Evolutionary conservation across 2,329 filamentous ascomycete species (phyloP).

Genomic region (Aspergillus sp.): DNA sequence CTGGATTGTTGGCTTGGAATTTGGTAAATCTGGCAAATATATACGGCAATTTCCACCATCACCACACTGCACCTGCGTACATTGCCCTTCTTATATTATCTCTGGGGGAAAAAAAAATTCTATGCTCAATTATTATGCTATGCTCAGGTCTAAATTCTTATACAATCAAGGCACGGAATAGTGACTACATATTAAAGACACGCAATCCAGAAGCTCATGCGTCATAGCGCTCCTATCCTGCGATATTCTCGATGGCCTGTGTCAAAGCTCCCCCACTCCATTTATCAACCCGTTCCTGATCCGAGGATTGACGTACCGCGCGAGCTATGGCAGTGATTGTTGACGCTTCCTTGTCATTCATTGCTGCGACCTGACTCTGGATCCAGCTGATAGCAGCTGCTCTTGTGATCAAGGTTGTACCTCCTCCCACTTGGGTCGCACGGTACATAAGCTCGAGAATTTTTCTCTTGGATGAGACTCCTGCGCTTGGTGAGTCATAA

Average conservation of each 20-base stretch:
- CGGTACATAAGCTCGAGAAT: slow-evolving; percentile 61
- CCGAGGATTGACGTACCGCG: slow-evolving; percentile 61
- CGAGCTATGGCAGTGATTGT: slow-evolving; percentile 53
- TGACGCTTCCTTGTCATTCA: slow-evolving; percentile 37
- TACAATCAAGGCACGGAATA: neutral
- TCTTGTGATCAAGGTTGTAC: slow-evolving; percentile 74
- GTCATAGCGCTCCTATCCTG: slow-evolving; percentile 7
- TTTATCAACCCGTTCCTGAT: slow-evolving; percentile 57
- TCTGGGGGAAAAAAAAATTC: too few relatives aligned
- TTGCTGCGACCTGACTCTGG: slow-evolving; percentile 52
- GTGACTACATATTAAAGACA: neutral
- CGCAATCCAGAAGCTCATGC: neutral
- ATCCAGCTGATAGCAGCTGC: slow-evolving; percentile 73
- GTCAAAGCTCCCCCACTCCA: slow-evolving; percentile 59
- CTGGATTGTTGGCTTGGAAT: too few relatives aligned
- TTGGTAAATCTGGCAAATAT: too few relatives aligned
- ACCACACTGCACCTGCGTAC: too few relatives aligned
- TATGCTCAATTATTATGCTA: neutral
- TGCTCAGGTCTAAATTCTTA: neutral
- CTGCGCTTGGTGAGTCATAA: slow-evolving; percentile 63
- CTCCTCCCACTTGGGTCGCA: slow-evolving; percentile 64
- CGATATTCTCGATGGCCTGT: slow-evolving; percentile 22
- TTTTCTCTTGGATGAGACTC: slow-evolving; percentile 56
- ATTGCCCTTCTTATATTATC: too few relatives aligned
- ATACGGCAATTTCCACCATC: too few relatives aligned